A percentile compares a stretch with the other conserved stretches of the same genome.
phyloP scores from a whole-genome alignment of 2,329 filamentous ascomycete genomes.

The Paraphoma sp. region DNA sequence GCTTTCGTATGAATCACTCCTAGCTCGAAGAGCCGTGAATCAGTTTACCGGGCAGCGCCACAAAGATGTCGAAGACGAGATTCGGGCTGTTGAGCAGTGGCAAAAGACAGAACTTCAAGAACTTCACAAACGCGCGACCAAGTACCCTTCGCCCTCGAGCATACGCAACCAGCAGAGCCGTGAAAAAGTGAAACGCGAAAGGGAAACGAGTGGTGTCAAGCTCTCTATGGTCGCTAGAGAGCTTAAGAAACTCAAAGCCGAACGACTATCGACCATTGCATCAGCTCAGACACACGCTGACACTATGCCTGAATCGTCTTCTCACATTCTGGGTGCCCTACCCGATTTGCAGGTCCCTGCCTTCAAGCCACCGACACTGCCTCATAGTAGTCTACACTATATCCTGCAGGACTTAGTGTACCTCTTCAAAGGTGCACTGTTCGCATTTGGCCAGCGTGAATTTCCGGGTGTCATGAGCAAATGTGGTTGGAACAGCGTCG shows the following conservation, averaged over 20 bases:
- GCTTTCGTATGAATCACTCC: too few relatives aligned
- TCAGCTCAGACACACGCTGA: neutral
- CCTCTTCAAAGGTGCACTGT: conserved; percentile 1
- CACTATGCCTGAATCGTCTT: neutral
- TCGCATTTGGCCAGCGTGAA: neutral
- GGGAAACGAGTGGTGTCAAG: neutral
- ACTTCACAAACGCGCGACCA: too few relatives aligned
- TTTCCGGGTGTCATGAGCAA: neutral
- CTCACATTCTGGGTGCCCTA: too few relatives aligned
- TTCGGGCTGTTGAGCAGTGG: too few relatives aligned
- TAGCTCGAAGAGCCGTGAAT: too few relatives aligned
- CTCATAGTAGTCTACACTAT: neutral
- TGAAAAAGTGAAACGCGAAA: neutral
- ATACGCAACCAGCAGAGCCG: too few relatives aligned
- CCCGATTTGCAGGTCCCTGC: too few relatives aligned
- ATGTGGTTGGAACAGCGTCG: neutral
- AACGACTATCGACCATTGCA: neutral
- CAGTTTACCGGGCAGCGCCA: too few relatives aligned
- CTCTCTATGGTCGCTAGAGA: neutral
- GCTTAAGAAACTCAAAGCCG: neutral
- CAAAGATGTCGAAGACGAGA: too few relatives aligned
- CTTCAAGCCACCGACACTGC: neutral
- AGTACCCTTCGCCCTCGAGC: too few relatives aligned
- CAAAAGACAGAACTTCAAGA: too few relatives aligned
- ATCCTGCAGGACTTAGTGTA: neutral